Conservation (phyloP, 2,329 filamentous ascomycete genomes). For the Harringtonia aguacate region DNA sequence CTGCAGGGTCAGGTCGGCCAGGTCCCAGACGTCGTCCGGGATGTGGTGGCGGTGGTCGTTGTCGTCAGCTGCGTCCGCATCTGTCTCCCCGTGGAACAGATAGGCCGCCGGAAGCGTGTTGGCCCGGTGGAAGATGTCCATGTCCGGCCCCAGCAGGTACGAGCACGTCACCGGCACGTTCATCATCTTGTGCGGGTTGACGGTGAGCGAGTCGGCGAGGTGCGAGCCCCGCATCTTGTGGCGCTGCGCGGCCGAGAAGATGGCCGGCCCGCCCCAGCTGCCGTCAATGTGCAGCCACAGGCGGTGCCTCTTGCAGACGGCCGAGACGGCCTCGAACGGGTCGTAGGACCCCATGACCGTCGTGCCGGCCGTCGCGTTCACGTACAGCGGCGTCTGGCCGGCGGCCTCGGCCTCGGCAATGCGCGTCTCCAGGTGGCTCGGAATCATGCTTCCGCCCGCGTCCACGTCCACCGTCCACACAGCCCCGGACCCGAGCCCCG, state of each 20-base stretch:
- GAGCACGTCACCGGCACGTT: slow-evolving; percentile 84
- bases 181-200: slow-evolving; percentile 98
- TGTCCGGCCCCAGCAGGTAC: slow-evolving; percentile 71
- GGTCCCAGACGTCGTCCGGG: slow-evolving; percentile 60
- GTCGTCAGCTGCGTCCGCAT: slow-evolving; percentile 70
- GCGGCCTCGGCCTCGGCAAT: slow-evolving; percentile 50
- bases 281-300: slow-evolving; percentile 93
- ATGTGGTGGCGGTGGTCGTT: slow-evolving; percentile 15
- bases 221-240: slow-evolving; percentile 59
- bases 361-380: slow-evolving; percentile 91
- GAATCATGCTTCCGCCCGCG: slow-evolving; percentile 57
- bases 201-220: slow-evolving; percentile 69
- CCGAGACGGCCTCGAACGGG: slow-evolving; percentile 58
- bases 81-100: slow-evolving; percentile 55
- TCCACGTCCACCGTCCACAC: slow-evolving; percentile 72
- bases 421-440: slow-evolving; percentile 50
- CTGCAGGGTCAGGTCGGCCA: slow-evolving; percentile 87
- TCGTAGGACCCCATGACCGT: slow-evolving; percentile 89
- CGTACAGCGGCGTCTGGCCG: slow-evolving; percentile 79
- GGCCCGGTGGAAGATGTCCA: slow-evolving; percentile 66
- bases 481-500: slow-evolving; percentile 66
- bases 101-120: slow-evolving; percentile 86
- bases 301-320: slow-evolving; percentile 57
- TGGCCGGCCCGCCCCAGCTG: slow-evolving; percentile 77
- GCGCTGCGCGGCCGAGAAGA: slow-evolving; percentile 59